A percentile compares a stretch with the other conserved stretches of the same genome.
Conservation (phyloP, 176 grass and related monocot species). For the Lolium rigidum region DNA sequence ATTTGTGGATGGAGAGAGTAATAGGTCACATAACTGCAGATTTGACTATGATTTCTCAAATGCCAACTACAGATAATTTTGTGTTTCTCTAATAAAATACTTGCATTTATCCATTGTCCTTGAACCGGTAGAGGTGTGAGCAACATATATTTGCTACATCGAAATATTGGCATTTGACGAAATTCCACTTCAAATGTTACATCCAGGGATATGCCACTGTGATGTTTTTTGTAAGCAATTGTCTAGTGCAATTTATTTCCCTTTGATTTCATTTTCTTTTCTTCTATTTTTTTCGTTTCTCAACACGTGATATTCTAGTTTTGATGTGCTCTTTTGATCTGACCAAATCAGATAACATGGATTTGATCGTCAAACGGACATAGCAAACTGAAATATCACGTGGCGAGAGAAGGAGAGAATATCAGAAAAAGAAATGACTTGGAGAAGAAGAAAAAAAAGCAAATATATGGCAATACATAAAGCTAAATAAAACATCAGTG, state of each 20-base stretch:
- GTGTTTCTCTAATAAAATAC: neutral
- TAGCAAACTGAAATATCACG: slow-evolving; percentile 7
- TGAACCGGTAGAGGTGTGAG: neutral
- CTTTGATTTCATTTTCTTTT: neutral
- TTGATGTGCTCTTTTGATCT: neutral
- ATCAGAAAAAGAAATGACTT: neutral
- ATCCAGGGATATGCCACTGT: neutral
- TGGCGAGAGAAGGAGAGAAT: neutral
- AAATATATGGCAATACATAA: neutral
- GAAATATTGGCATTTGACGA: neutral
- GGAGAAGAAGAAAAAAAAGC: neutral
- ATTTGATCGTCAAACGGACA: neutral
- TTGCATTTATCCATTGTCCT: neutral
- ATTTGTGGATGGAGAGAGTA: neutral
- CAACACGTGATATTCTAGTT: neutral
- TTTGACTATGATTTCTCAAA: neutral
- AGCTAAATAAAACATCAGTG: neutral
- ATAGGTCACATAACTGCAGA: neutral
- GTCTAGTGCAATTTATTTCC: neutral
- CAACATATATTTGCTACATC: neutral
- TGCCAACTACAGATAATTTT: neutral
- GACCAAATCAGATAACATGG: neutral
- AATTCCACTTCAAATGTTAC: neutral
- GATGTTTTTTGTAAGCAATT: neutral
- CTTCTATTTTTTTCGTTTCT: neutral